Evolutionary conservation across 768 basidiomycete genomes (phyloP), one percentile per base, ranked within the genome.

Genomic region (Galerina marginata): DNA sequence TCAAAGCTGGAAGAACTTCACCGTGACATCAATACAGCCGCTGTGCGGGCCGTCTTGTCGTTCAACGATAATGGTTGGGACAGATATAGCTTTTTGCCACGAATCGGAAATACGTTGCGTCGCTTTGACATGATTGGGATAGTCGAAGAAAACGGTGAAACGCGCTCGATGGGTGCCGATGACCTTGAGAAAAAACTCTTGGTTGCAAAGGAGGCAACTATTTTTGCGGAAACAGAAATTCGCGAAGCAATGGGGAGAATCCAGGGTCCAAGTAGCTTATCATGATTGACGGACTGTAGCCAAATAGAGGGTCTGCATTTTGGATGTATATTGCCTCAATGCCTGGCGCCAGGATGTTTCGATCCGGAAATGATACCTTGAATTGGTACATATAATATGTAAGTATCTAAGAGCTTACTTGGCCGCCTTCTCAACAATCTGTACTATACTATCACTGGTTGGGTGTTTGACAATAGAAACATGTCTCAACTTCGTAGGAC

Each of bases 61-160:
- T 90, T 92, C 79, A 94, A 93, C 65, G 92, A 95, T 74, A 87
- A 82, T 61, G 92, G 93, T 23, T 93, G 92, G 92, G 93, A 92
- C 71, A 81, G 82, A 10, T 76, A 83, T 60, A 82, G 79, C 4
- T 87, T 89, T 69, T 73, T 93, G 69, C 92, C 92, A 39, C 85
- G 85, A n/a, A 72, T 84, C 26, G 87, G 90, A 29, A 85, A 86
- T 62, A 88, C 90, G 2, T 74, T 92, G 44, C 78, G 77, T 59
- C 81, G 86, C 37, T 93, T 92, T 64, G 90, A 91, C 61, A 80
- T 74, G 51, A 83, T 93, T 57, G 87, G 88, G 3, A 70, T 84
- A 60, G 70, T 85, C 2, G 83, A 82, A 55, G 83, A 83, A 42
- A 74, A 78, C 60, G 80, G 80, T 29, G 77, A 72, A 14, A 67